Base-by-base conservation (phyloP, 164 flowering plant species). In the Dillenia suffruticosa region DNA sequence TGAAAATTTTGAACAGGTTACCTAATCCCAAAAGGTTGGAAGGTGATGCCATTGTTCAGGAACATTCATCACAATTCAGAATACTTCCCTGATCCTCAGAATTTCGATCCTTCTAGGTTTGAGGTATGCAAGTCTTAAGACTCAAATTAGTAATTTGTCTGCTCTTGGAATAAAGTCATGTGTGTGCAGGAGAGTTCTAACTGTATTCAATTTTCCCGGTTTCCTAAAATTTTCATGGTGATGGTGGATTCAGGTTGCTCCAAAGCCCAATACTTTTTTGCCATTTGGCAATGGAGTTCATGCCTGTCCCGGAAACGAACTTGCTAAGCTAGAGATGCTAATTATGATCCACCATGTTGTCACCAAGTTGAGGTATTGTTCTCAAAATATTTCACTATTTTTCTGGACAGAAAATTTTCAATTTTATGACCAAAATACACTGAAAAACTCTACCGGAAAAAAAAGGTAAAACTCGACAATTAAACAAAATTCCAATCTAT, bases 21-120 rank as follows among this genome's bases (percentile, higher is more conserved):
- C 67, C 62, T 78, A 4, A 82, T 84, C 43, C 89, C 86, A 11
- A 82, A 77, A 61, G 89, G 89, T 1, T 82, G 89, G 89, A 84
- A 84, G 69, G 89, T 84, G 54, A 72, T 84, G 80, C 89, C 86
- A 57, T 53, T 82, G 46, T 84, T 84, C 68, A 76, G 89, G 58
- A 84, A 75, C 59, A 80, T 84, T 54, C 89, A 84, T 68, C 82
- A 84, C 70, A 80, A 74, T 68, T 77, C 83, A 0, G 82, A 81
- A 59, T 70, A 61, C 64, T 84, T 82, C 64, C 9, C 57, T 13
- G 74, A 80, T 11, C 77, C 77, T 44, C 59, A 70, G 50, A 70
- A 22, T 12, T 74, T 69, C 49, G 71, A 70, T 51, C 61, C 77
- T 11, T 66, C 56, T 15, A 63, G 77, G 16, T 74, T 74, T 51